These are phyloP conservation scores for Boletus barrowsii DNA, from an alignment of 768 basidiomycete genomes.

Conservation along the genomic window DNA sequence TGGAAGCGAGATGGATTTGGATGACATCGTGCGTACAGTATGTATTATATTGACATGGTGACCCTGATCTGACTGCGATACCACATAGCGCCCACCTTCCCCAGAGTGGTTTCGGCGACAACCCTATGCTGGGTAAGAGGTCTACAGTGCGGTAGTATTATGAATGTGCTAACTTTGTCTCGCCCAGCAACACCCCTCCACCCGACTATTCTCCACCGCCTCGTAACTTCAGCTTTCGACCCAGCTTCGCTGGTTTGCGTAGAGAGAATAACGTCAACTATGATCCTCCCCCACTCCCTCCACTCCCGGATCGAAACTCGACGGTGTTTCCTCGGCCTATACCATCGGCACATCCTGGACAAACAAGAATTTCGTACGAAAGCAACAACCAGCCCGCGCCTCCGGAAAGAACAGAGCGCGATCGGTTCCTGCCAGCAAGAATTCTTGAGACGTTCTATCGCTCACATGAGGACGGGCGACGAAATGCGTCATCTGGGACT, in stretches of 20 bases:
- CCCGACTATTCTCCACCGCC: slow-evolving; percentile 21
- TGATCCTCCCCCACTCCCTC: slow-evolving; percentile 10
- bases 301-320: slow-evolving; percentile 11
- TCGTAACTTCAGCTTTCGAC: slow-evolving; percentile 15
- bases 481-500: slow-evolving; percentile 9
- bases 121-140: slow-evolving; percentile 26
- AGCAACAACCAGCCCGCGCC: slow-evolving; percentile 8
- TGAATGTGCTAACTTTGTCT: slow-evolving; percentile 1
- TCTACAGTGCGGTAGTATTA: not conserved
- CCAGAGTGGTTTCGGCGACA: slow-evolving; percentile 25
- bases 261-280: slow-evolving; percentile 3
- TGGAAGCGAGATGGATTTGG: slow-evolving; percentile 28
- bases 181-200: slow-evolving; percentile 23
- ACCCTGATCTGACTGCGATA: slow-evolving; percentile 1
- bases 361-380: slow-evolving; percentile 14
- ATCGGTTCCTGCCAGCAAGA: slow-evolving; percentile 22
- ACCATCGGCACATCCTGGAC: slow-evolving; percentile 6
- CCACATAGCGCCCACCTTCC: slow-evolving; percentile 22
- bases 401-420: slow-evolving; percentile 23
- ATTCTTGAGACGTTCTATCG: slow-evolving; percentile 24
- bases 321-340: slow-evolving; percentile 5
- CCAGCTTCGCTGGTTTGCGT: slow-evolving; percentile 14
- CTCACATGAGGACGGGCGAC: slow-evolving; percentile 22
- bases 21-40: slow-evolving; percentile 17
- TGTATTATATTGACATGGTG: not conserved